Conservation (phyloP, 2,329 filamentous ascomycete species). For the Trichoderma asperellum region DNA sequence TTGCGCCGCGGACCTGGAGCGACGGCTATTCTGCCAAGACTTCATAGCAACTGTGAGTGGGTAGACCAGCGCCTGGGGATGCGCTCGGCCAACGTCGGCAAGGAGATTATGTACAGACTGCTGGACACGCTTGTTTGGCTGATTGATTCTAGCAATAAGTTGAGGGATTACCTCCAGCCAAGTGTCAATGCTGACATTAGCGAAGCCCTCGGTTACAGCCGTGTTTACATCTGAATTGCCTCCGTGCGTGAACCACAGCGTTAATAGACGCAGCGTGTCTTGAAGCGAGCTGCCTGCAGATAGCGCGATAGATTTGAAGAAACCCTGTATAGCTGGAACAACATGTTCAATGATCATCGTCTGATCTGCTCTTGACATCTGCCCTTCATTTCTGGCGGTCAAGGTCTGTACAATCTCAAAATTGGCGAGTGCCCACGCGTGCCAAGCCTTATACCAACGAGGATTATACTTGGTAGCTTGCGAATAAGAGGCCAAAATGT, state of each 20-base stretch:
- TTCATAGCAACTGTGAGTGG: conserved; percentile 98
- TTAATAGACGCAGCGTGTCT: conserved; percentile 89
- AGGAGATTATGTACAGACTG: conserved; percentile 90
- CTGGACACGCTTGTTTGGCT: conserved; percentile 86
- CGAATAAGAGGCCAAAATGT: conserved; percentile 88
- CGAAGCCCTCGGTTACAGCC: conserved; percentile 87
- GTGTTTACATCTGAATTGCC: conserved; percentile 84
- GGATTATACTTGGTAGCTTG: conserved; percentile 93
- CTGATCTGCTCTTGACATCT: conserved; percentile 53
- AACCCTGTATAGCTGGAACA: conserved; percentile 90
- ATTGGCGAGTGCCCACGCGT: conserved; percentile 96
- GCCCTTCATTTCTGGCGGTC: conserved; percentile 65
- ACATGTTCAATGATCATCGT: conserved; percentile 82
- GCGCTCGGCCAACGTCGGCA: conserved; percentile 87
- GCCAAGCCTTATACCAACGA: conserved; percentile 98
- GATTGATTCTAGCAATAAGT: conserved; percentile 95
- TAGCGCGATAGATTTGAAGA: conserved; percentile 95
- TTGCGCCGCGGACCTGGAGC: conserved; percentile 83
- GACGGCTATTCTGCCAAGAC: conserved; percentile 76
- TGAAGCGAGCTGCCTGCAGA: conserved; percentile 92
- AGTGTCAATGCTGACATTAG: conserved; percentile 91
- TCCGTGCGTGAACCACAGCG: conserved; percentile 95
- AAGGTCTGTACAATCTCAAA: conserved; percentile 95
- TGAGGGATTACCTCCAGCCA: conserved; percentile 99
- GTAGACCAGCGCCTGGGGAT: conserved; percentile 96